Base-by-base conservation (phyloP, 768 basidiomycete genomes). In the Thelephora aurantiotincta region DNA sequence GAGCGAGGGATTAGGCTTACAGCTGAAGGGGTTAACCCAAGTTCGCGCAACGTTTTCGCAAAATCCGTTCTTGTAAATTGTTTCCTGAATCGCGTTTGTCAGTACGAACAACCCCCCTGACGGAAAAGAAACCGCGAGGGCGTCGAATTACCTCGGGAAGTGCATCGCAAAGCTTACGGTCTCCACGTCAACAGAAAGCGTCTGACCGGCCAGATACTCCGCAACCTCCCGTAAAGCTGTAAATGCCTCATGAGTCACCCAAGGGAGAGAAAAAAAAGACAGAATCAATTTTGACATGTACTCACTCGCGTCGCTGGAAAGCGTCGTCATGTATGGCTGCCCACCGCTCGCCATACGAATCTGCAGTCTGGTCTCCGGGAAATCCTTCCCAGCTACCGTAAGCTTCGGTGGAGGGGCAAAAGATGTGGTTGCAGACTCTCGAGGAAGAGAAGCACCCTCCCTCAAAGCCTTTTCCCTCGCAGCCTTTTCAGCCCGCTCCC, bases 401-500 rank as follows among this genome's bases (percentile, higher is more conserved):
- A 68, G 62, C 0, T 66, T 60, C 60, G 33, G 68, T 1, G 57
- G 34, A 0, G 69, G 51, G 0, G 70, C 53, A 0, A 65, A 55
- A 0, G 71, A 50, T 2, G 70, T 53, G 6, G 65, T 55, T 4
- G 68, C 52, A 0, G 59, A 43, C 1, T 63, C 55, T 11, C 62
- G 41, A 16, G 67, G 50, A 18, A 63, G 48, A 12, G 64, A 60
- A 20, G 54, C 33, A 7, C 93, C 93, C 33, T 94, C 90, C 30
- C 93, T 75, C 6, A 93, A 60, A 0, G 92, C 93, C 61, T 97
- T 97, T 65, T 97, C 94, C 43, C 80, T 69, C 0, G 92, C 92
- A 1, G 80, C 71, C 57, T 87, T 92, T 59, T 85, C 91, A 0
- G 89, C 89, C 16, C 94, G 78, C 7, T 77, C 82, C 46, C 77